Base-by-base conservation (phyloP, 495 filamentous ascomycete genomes). In the Eremomyces bilateralis region DNA sequence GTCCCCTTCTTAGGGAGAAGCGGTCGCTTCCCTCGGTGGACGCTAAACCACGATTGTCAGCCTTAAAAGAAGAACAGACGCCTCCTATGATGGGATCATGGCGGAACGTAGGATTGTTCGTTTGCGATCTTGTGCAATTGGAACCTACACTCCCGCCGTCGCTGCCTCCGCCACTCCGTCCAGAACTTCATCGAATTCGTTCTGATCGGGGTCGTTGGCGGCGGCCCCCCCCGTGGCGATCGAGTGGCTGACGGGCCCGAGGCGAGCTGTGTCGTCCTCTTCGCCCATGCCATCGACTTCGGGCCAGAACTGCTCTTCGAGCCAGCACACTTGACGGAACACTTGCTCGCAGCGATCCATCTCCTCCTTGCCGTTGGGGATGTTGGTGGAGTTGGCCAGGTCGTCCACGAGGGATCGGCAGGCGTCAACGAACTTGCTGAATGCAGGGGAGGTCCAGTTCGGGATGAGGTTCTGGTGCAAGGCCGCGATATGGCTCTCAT, bases 241-340 rank as follows among this genome's bases (percentile, higher is more conserved):
- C 6, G 10, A 10, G 8, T 11, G 10, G 24, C 8, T 13, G 8
- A 32, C 8, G n/a, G n/a, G n/a, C 13, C 24, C 24, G 13, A 6
- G 8, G 10, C 33, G 15, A 37, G 29, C 31, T 8, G 4, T 46
- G 29, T 52, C 51, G 20, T 54, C 50, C 34, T 55, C 51, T 36
- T 55, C 46, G n/a, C 55, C 55, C 54, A 55, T 54, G 20, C 52
- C 55, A 31, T 52, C 51, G 18, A 58, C 52, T 19, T 55, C 52
- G 4, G 55, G 55, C 55, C 55, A 58, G 38, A 54, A 52, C 34
- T 48, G 46, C 38, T 51, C 45, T 39, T 49, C 51, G 21, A 57
- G 37, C 48, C 52, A 55, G 24, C 48, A 46, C 8, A 55, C 48
- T 33, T 58, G 55, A 13, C 33, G 34, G 41, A 57, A 57, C 19